Conservation (phyloP, 495 filamentous ascomycete genomes). For the Neurospora sp. region DNA sequence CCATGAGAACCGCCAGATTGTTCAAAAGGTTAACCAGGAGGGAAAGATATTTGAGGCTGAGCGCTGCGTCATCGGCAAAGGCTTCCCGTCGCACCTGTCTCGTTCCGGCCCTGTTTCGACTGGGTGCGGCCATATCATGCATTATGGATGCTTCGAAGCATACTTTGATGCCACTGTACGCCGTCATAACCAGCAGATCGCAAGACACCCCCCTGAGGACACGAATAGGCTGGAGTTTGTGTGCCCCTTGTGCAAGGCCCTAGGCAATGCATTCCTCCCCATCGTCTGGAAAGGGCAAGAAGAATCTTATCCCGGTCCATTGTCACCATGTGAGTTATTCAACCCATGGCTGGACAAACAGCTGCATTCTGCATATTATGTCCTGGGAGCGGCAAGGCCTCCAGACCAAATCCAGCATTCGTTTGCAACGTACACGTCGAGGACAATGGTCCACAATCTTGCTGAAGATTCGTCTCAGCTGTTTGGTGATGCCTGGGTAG, state of each 20-base stretch:
- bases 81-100: slow-evolving; percentile 61
- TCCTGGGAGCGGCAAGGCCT: slow-evolving; percentile 28
- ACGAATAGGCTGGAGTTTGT: slow-evolving; percentile 75
- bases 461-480: slow-evolving; percentile 25
- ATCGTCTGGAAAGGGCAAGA: slow-evolving; percentile 93
- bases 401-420: slow-evolving; percentile 42
- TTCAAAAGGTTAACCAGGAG: slow-evolving; percentile 63
- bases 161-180: slow-evolving; percentile 74
- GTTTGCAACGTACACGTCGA: slow-evolving; percentile 58
- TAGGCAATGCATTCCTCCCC: slow-evolving; percentile 91
- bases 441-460: slow-evolving; percentile 49
- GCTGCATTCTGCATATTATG: slow-evolving; percentile 25
- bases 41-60: slow-evolving; percentile 62
- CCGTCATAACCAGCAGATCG: slow-evolving; percentile 83
- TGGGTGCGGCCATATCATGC: slow-evolving; percentile 97
- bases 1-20: slow-evolving; percentile 65
- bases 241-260: slow-evolving; percentile 94
- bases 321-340: slow-evolving; percentile 51
- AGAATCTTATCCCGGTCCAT: slow-evolving; percentile 60
- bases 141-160: slow-evolving; percentile 88
- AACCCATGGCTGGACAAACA: slow-evolving; percentile 49
- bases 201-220: slow-evolving; percentile 81
- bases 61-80: slow-evolving; percentile 76
- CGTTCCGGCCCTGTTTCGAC: slow-evolving; percentile 74
- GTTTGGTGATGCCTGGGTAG: slow-evolving; percentile 25